phyloP scores from a whole-genome alignment of 495 filamentous ascomycete genomes.

The Penicillium odoratum region DNA sequence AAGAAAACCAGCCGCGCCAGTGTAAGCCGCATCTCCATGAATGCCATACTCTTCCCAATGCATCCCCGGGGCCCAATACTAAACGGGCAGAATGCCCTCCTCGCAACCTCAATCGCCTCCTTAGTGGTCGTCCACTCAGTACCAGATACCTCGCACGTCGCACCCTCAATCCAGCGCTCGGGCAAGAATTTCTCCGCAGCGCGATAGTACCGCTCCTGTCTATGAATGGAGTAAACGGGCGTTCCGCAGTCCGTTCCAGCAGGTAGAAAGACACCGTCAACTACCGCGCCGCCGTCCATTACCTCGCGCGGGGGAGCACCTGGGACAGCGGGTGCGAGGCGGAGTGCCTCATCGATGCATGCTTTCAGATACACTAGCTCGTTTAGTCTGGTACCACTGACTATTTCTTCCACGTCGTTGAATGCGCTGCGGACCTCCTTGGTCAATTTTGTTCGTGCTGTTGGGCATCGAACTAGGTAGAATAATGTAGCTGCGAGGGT shows the following conservation, averaged over 20 bases:
- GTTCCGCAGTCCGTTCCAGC: conserved; percentile 55
- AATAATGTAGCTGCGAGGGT: conserved; percentile 60
- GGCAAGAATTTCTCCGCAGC: conserved; percentile 50
- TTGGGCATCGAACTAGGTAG: conserved; percentile 58
- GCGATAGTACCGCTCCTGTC: conserved; percentile 54
- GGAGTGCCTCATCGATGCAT: conserved; percentile 65
- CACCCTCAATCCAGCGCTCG: conserved; percentile 55
- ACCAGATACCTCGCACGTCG: conserved; percentile 22
- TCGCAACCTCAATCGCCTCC: conserved; percentile 41
- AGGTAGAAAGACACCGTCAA: conserved; percentile 54
- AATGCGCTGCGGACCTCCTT: conserved; percentile 57
- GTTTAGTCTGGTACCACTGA: conserved; percentile 47
- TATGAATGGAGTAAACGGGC: conserved; percentile 56
- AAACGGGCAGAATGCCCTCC: conserved; percentile 55
- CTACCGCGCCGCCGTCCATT: conserved; percentile 51
- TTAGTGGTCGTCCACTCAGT: conserved; percentile 35
- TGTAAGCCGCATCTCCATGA: conserved; percentile 54
- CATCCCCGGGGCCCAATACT: conserved; percentile 57
- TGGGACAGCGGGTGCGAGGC: conserved; percentile 60
- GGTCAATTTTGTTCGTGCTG: conserved; percentile 42
- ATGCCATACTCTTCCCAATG: conserved; percentile 58
- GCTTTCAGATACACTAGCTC: conserved; percentile 57
- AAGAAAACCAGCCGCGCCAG: conserved; percentile 50
- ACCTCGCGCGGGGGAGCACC: conserved; percentile 59
- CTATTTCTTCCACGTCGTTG: conserved; percentile 53